Percentiles rank a stretch among this genome's conserved stretches.
Evolutionary conservation across 1,139 yeast species (phyloP).

Genomic region (Dujonia santamariae): DNA sequence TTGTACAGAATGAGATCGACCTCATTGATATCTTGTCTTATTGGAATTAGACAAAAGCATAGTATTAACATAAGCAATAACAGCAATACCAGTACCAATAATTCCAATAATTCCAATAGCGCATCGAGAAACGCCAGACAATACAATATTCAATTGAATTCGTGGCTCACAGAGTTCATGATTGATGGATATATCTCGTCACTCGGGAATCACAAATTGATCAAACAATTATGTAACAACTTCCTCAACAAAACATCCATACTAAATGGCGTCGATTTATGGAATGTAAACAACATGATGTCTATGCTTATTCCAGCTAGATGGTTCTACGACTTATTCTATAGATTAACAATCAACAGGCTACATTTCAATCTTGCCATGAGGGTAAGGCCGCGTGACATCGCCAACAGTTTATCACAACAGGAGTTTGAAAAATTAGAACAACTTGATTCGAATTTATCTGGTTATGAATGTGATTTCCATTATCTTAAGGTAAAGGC

Average conservation of each 20-base stretch:
- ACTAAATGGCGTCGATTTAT: conserved; percentile 25
- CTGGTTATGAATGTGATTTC: conserved; percentile 12
- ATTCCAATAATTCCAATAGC: background rate
- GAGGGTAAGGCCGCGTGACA: conserved; percentile 31
- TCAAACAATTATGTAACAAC: conserved; percentile 17
- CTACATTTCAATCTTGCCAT: conserved; percentile 37
- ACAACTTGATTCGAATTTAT: conserved; percentile 15
- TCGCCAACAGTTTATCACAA: conserved; percentile 31
- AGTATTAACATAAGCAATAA: conserved; percentile 2
- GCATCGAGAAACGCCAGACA: too few species aligned
- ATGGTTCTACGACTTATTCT: conserved; percentile 36
- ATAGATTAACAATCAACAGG: conserved; percentile 42
- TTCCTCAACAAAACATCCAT: conserved; percentile 9
- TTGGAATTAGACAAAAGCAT: conserved; percentile 12
- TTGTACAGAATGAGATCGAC: conserved; percentile 39
- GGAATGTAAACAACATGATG: conserved; percentile 31
- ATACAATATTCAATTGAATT: conserved; percentile 11
- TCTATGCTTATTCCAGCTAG: conserved; percentile 35
- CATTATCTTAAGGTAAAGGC: conserved; percentile 6
- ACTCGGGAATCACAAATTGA: conserved; percentile 35
- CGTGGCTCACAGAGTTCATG: conserved; percentile 33
- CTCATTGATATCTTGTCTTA: conserved; percentile 29
- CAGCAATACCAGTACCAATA: conserved; percentile 10
- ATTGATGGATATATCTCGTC: conserved; percentile 38
- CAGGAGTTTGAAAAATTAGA: conserved; percentile 27